phyloP scores from a whole-genome alignment of 2,329 filamentous ascomycete genomes.

The Fulvia fulva region DNA sequence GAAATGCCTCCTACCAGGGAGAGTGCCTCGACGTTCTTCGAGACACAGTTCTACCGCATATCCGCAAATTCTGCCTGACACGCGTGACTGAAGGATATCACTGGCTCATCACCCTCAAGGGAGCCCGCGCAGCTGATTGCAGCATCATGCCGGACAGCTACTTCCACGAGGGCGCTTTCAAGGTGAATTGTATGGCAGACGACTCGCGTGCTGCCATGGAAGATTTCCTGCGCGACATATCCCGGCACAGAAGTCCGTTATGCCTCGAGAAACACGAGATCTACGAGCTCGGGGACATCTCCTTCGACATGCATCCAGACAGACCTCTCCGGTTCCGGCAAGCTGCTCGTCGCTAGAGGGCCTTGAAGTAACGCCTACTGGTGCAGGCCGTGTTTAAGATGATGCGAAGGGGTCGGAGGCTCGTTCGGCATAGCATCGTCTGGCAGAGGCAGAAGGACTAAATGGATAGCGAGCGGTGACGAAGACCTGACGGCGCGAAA shows the following conservation, averaged over 20 bases:
- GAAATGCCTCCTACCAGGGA: background rate
- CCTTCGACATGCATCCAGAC: background rate
- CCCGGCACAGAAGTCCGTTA: background rate
- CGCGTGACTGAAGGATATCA: background rate
- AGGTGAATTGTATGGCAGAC: background rate
- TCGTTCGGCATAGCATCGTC: too few relatives aligned
- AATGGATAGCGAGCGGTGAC: too few relatives aligned
- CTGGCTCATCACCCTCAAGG: background rate
- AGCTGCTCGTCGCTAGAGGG: too few relatives aligned
- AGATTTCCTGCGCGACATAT: background rate
- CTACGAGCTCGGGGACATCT: background rate
- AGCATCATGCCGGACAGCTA: background rate
- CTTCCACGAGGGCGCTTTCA: background rate
- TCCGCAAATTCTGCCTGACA: background rate
- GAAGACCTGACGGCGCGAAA: too few relatives aligned
- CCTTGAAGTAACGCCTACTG: too few relatives aligned
- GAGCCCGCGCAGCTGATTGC: background rate
- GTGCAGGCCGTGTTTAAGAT: too few relatives aligned
- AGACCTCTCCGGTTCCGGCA: too few relatives aligned
- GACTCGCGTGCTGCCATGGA: background rate
- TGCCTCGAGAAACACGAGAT: background rate
- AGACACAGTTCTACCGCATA: background rate
- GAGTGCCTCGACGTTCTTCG: background rate
- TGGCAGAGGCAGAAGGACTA: too few relatives aligned
- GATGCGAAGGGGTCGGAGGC: too few relatives aligned